Conservation (phyloP, 225 moss, liverwort and hornwort species). For the Bryum argenteum region DNA sequence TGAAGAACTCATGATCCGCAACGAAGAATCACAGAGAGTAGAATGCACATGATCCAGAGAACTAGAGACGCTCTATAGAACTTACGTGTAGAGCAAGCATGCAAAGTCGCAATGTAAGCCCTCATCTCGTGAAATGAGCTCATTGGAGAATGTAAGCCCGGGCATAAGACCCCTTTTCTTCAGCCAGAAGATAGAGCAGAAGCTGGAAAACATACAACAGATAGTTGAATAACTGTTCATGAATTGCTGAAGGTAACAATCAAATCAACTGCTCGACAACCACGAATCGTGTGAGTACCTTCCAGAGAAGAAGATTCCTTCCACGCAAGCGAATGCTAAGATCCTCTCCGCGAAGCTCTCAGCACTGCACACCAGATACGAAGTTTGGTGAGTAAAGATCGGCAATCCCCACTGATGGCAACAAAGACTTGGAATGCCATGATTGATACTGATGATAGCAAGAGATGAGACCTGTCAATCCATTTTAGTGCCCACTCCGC, state of each 20-base stretch:
- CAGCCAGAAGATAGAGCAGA: conserved; percentile 94
- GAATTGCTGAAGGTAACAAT: neutral
- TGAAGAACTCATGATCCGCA: too few species aligned
- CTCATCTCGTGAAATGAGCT: conserved; percentile 95
- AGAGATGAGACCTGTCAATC: conserved; percentile 71
- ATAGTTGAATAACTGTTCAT: neutral
- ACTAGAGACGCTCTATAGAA: accelerated
- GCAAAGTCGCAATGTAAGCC: conserved; percentile 94
- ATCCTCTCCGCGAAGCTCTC: conserved; percentile 85
- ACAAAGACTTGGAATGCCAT: neutral
- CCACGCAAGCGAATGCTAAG: conserved; percentile 89
- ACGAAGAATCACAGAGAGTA: neutral
- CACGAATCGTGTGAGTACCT: conserved; percentile 33
- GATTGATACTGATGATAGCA: neutral
- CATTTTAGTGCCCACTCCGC: conserved; percentile 87
- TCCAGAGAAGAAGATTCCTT: conserved; percentile 96
- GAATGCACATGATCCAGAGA: too few species aligned
- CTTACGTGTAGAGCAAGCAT: conserved; percentile 78
- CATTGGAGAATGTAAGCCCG: conserved; percentile 89
- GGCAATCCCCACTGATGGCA: neutral
- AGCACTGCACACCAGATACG: conserved; percentile 16
- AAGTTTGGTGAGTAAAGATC: neutral
- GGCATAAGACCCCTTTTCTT: conserved; percentile 95
- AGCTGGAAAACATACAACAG: conserved; percentile 42
- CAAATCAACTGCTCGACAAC: neutral